Evolutionary conservation across 2,329 filamentous ascomycete species (phyloP).

Genomic region (Chaetomium olivaceum): DNA sequence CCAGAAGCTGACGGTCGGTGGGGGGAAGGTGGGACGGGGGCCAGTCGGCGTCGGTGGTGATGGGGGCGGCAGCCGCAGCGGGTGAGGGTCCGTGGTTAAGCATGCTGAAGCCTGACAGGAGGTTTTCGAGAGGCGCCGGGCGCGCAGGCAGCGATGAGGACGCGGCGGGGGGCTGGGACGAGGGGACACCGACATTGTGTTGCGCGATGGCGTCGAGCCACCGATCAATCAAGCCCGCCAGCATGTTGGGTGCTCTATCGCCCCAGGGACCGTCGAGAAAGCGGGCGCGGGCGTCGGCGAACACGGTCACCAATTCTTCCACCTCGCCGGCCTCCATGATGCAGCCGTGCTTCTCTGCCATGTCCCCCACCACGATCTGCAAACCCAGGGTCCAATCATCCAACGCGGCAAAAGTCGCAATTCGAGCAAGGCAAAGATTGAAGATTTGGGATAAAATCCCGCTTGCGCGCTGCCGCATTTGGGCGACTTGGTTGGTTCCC

Average conservation of each 20-base stretch:
- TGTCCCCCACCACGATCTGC: conserved; percentile 9
- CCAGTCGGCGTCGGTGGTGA: not conserved
- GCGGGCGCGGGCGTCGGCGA: not conserved
- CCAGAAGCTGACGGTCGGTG: not conserved
- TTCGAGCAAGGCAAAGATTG: not conserved
- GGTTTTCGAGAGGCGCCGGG: conserved; percentile 3
- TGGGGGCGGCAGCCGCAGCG: not conserved
- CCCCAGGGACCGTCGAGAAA: not conserved
- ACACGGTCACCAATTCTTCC: conserved; percentile 6
- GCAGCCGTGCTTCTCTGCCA: not conserved
- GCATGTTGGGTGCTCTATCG: not conserved
- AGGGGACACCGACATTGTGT: not conserved
- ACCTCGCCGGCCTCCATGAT: not conserved
- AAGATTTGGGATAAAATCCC: conserved; percentile 2
- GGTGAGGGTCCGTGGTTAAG: not conserved
- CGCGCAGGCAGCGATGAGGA: not conserved
- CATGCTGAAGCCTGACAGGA: not conserved
- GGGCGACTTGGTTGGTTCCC: not conserved
- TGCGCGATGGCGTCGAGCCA: conserved; percentile 6
- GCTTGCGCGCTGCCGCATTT: not conserved
- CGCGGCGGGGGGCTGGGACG: not conserved
- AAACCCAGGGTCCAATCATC: not conserved
- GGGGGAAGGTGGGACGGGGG: not conserved
- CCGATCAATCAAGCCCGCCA: not conserved
- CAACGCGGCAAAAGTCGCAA: not conserved